phyloP scores from a whole-genome alignment of 768 basidiomycete species.

The Polyporus arcularius region DNA sequence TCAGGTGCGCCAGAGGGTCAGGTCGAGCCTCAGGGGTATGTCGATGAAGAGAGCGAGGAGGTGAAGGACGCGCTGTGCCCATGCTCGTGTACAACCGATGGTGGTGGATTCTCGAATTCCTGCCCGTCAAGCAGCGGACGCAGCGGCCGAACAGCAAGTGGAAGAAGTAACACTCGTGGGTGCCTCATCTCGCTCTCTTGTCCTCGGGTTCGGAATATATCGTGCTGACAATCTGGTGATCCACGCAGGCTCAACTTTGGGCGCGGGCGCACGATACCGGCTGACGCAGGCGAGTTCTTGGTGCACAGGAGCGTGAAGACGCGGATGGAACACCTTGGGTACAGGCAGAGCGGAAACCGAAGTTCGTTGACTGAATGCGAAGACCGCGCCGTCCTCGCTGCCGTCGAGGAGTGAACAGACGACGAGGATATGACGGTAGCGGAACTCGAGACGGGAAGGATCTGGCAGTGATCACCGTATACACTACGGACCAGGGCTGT shows the following conservation, averaged over 20 bases:
- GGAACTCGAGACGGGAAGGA: constrained; percentile 11
- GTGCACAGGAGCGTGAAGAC: constrained; percentile 31
- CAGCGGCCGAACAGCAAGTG: constrained; percentile 21
- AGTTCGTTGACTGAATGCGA: constrained; percentile 14
- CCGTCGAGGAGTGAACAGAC: constrained; percentile 2
- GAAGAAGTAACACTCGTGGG: constrained; percentile 19
- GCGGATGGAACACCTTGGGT: constrained; percentile 30
- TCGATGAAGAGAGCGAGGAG: constrained; percentile 61
- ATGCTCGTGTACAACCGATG: constrained; percentile 41
- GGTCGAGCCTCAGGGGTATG: constrained; percentile 2
- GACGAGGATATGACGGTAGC: constrained; percentile 10
- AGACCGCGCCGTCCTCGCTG: background rate
- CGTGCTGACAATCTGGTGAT: too few species aligned
- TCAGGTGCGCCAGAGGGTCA: background rate
- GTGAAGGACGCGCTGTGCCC: constrained; percentile 53
- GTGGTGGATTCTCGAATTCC: constrained; percentile 72
- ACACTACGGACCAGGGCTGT: too few species aligned
- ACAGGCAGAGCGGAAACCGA: constrained; percentile 18
- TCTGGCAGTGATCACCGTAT: constrained; percentile 57
- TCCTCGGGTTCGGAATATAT: too few species aligned
- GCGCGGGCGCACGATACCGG: constrained; percentile 14
- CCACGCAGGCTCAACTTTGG: constrained; percentile 26
- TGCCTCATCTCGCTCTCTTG: background rate
- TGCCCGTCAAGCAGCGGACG: constrained; percentile 33
- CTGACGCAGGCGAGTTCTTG: constrained; percentile 15